phyloP scores from a whole-genome alignment of 176 grass and related monocot species.

The Bromus sterilis region DNA sequence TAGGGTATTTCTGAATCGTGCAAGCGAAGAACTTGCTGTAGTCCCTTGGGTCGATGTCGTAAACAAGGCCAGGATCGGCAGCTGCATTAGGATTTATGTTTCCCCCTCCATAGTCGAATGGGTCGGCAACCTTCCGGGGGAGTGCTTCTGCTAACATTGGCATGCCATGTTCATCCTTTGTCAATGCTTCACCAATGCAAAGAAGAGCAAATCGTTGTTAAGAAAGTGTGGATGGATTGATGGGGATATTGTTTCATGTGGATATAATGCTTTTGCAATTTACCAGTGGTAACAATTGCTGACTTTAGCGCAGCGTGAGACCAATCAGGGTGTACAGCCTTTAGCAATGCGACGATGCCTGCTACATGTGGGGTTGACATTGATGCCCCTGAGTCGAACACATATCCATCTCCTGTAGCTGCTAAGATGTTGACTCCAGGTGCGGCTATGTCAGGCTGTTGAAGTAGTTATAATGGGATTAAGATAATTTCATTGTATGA shows the following conservation, averaged over 20 bases:
- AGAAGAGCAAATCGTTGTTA: not conserved
- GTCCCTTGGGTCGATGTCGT: constrained; percentile 28
- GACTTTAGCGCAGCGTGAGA: constrained; percentile 45
- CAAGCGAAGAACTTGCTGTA: constrained; percentile 35
- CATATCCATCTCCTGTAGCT: constrained; percentile 17
- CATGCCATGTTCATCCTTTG: constrained; percentile 22
- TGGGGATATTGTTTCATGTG: not conserved
- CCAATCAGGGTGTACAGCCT: constrained; percentile 33
- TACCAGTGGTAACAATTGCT: constrained; percentile 40
- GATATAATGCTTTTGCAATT: not conserved
- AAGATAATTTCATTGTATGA: not conserved
- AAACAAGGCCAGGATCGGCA: constrained; percentile 30
- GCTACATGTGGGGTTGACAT: constrained; percentile 40
- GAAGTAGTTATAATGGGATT: not conserved
- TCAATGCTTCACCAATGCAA: constrained; percentile 21
- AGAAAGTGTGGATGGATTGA: not conserved
- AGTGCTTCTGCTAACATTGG: constrained; percentile 31
- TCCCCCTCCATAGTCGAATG: constrained; percentile 52
- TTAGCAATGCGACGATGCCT: constrained; percentile 34
- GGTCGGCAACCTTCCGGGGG: constrained; percentile 37
- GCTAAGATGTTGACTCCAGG: constrained; percentile 38
- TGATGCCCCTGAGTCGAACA: constrained; percentile 20
- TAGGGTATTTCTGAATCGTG: not conserved
- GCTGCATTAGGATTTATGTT: constrained; percentile 40
- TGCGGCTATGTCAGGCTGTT: constrained; percentile 47